Base-by-base conservation (phyloP, 1,139 yeast species). In the Groenewaldozyma auringiensis region DNA sequence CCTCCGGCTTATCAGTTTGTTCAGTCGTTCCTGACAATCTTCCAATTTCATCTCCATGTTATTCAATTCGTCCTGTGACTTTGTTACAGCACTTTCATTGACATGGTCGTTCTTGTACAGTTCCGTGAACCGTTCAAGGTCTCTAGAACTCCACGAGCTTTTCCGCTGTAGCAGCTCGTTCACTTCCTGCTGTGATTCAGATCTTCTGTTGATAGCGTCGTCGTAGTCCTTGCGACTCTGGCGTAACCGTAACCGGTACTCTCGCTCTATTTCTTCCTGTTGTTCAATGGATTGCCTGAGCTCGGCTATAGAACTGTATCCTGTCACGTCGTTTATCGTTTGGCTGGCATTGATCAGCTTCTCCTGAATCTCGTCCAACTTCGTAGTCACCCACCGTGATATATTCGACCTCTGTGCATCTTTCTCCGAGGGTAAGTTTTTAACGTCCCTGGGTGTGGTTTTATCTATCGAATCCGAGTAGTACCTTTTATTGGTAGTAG, bases 101-200 rank as follows among this genome's bases (percentile, higher is more conserved):
- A 72, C 73, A 56, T 92, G 96, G 59, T 92, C 96, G 53, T 79
- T 79, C 50, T 85, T 72, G 63, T 87, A 92, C 29, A 92, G 64
- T 43, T 75, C 75, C 0, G 98, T 92, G 59, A 94, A 92, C 44
- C 83, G 66, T 57, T 89, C 96, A 40, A 94, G 69, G 61, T 94
- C 98, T 2, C 60, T 58, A 0, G 88, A 71, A 1, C 76, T 64
- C 98, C 98, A 94, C 31, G 76, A 72, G 55, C 83, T 82, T 55
- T 94, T 89, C 42, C 97, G 69, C 51, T 94, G 94, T 40, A 94
- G 66, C 29, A 94, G 69, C 57, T 88, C 96, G 61, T 89, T 94
- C 44, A 94, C 83, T 56, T 87, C 94, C 48, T 81, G 75, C 60
- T 94, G 98, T 43, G 94, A 82, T 16, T 68, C 69, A 1, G 88